phyloP scores from a whole-genome alignment of 108 stramenopile species.

The Bacterosira constricta region DNA sequence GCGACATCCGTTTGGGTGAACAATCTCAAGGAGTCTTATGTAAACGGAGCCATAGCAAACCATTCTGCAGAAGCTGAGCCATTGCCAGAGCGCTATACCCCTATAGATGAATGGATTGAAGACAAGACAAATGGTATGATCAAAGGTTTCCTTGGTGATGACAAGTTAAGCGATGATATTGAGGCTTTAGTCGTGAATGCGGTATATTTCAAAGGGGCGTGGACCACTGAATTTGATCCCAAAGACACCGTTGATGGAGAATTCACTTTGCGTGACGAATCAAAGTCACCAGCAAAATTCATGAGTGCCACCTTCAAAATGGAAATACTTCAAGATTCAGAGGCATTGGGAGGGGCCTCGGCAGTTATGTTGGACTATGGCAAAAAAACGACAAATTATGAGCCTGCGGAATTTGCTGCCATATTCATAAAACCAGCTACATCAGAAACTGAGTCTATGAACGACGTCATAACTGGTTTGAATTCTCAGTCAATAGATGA shows the following conservation, averaged over 20 bases:
- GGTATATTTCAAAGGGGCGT: conserved; percentile 23
- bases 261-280: conserved; percentile 11
- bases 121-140: conserved; percentile 9
- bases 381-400: not conserved
- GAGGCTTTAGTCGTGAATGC: conserved; percentile 19
- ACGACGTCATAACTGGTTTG: not conserved
- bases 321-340: not conserved
- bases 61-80: conserved; percentile 3
- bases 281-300: conserved; percentile 4
- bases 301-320: conserved; percentile 14
- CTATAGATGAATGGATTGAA: conserved; percentile 9
- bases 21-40: conserved; percentile 8
- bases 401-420: conserved; percentile 13
- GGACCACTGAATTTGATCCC: conserved; percentile 20
- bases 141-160: not conserved
- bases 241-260: not conserved
- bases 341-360: conserved; percentile 8
- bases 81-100: not conserved
- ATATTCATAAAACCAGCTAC: conserved; percentile 7
- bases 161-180: conserved; percentile 4
- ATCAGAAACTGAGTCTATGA: conserved; percentile 2
- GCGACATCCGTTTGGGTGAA: conserved; percentile 2
- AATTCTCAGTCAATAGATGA: not conserved
- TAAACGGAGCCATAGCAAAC: not conserved
- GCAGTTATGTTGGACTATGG: conserved; percentile 23